Percentiles rank a stretch among this genome's conserved stretches.
These are phyloP conservation scores for Alternaria gaisen DNA, from an alignment of 2,329 filamentous ascomycete species.

Conservation along the genomic window DNA sequence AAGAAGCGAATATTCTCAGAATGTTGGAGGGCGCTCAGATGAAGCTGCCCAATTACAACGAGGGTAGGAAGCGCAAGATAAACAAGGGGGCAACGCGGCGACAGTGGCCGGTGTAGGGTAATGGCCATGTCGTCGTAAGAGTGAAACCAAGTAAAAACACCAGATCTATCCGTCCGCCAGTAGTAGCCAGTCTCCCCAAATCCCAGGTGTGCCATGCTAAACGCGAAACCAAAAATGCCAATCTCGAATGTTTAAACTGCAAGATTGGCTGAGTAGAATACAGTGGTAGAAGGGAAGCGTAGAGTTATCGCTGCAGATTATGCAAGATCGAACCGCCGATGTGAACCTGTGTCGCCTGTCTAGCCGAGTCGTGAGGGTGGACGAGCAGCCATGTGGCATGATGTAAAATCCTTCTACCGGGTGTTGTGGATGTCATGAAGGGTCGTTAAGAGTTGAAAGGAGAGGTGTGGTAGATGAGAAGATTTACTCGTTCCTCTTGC, in stretches of 20 bases:
- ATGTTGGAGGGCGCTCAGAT: conserved; percentile 28
- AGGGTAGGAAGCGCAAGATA: conserved; percentile 48
- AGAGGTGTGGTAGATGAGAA: conserved; percentile 23
- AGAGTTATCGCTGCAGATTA: conserved; percentile 39
- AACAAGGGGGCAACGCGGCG: conserved; percentile 35
- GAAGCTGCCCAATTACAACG: conserved; percentile 48
- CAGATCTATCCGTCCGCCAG: conserved; percentile 35
- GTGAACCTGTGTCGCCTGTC: conserved; percentile 41
- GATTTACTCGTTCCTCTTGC: conserved; percentile 71
- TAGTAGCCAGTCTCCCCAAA: conserved; percentile 27
- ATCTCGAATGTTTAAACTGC: conserved; percentile 24
- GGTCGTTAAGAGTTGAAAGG: conserved; percentile 44
- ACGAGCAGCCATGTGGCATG: conserved; percentile 38
- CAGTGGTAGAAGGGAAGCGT: conserved; percentile 33
- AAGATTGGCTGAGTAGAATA: conserved; percentile 39
- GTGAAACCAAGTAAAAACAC: conserved; percentile 34
- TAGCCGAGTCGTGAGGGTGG: conserved; percentile 45
- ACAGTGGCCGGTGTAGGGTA: conserved; percentile 38
- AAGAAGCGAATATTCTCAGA: conserved; percentile 48
- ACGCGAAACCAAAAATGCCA: conserved; percentile 32
- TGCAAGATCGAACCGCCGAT: conserved; percentile 27
- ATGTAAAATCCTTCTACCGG: conserved; percentile 39
- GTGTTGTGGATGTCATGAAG: conserved; percentile 44
- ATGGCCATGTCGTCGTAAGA: conserved; percentile 46
- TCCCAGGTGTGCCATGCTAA: conserved; percentile 36